A percentile compares a stretch with the other conserved stretches of the same genome.
Evolutionary conservation across 2,329 filamentous ascomycete genomes (phyloP).

Genomic region (Arthrobotrys conoides): DNA sequence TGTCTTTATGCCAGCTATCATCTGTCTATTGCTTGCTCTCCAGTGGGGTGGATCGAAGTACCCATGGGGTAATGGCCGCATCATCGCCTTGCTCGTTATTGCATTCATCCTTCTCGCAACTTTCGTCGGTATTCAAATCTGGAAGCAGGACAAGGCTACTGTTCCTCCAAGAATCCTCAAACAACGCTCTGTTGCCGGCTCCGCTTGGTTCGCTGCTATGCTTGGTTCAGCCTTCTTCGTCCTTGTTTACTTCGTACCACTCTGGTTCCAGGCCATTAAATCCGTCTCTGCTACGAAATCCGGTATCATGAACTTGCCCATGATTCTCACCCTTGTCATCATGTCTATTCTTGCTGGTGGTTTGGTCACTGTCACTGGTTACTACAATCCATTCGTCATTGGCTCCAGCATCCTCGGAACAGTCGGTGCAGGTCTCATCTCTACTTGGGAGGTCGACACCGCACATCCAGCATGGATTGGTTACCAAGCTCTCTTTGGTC

Average conservation of each 20-base stretch:
- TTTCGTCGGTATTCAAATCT: constrained; percentile 67
- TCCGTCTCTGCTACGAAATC: constrained; percentile 67
- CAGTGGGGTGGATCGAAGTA: constrained; percentile 67
- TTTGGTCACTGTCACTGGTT: constrained; percentile 67
- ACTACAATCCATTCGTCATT: constrained; percentile 70
- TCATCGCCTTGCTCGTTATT: constrained; percentile 66
- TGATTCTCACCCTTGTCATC: constrained; percentile 68
- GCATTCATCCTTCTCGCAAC: constrained; percentile 64
- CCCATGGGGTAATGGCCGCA: constrained; percentile 65
- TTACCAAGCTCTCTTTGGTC: constrained; percentile 72
- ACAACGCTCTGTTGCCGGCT: constrained; percentile 65
- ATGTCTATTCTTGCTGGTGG: constrained; percentile 69
- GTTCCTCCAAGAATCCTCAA: constrained; percentile 71
- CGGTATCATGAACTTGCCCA: constrained; percentile 69
- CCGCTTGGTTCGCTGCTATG: constrained; percentile 58
- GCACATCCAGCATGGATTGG: constrained; percentile 68
- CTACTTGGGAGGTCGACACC: constrained; percentile 67
- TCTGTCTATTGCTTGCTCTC: constrained; percentile 67
- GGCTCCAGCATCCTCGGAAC: constrained; percentile 60
- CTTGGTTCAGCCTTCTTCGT: constrained; percentile 58
- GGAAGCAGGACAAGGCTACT: constrained; percentile 70
- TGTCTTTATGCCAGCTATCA: constrained; percentile 66
- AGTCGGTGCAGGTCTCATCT: constrained; percentile 68
- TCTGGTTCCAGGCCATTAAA: constrained; percentile 68
- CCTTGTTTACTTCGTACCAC: constrained; percentile 61